Conservation (phyloP, 2,329 filamentous ascomycete genomes). For the Colletotrichum sojae region DNA sequence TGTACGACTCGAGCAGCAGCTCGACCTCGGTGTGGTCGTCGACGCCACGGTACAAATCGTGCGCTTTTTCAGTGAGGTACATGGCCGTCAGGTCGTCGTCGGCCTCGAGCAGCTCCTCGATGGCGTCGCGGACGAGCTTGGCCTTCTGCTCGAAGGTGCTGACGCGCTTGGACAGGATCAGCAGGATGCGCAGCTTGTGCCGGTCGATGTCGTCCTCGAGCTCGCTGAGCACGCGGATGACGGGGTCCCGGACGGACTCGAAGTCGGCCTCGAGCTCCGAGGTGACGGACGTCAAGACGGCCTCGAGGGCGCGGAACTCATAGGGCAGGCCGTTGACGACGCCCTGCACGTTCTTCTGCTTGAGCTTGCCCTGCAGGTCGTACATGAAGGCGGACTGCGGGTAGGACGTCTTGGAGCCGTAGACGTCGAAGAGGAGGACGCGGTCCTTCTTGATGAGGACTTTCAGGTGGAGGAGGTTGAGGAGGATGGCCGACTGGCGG, state of each 20-base stretch:
- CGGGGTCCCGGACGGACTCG: conserved; percentile 91
- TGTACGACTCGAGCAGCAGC: conserved; percentile 96
- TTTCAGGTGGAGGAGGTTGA: conserved; percentile 96
- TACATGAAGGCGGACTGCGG: conserved; percentile 98
- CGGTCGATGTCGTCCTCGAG: conserved; percentile 97
- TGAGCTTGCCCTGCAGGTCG: conserved; percentile 91
- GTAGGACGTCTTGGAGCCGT: conserved; percentile 93
- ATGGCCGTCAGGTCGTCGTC: conserved; percentile 95
- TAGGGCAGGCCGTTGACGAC: conserved; percentile 83
- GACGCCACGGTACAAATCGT: conserved; percentile 79
- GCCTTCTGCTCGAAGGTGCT: conserved; percentile 99
- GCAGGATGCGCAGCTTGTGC: conserved; percentile 89
- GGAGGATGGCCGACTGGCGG: conserved; percentile 90
- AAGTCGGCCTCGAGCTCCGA: conserved; percentile 94
- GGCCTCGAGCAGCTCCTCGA: conserved; percentile 94
- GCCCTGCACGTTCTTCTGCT: conserved; percentile 76
- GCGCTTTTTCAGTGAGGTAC: conserved; percentile 92
- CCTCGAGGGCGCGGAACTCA: conserved; percentile 95
- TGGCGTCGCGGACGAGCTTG: conserved; percentile 91
- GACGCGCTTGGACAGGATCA: conserved; percentile 95
- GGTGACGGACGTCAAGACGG: conserved; percentile 94
- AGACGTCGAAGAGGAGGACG: conserved; percentile 95
- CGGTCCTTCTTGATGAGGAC: conserved; percentile 96
- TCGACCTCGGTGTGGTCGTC: conserved; percentile 97
- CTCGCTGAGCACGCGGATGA: conserved; percentile 88